Percentiles rank a stretch among this genome's conserved stretches.
phyloP scores from a whole-genome alignment of 2,329 filamentous ascomycete genomes.

The Diaporthe vexans region DNA sequence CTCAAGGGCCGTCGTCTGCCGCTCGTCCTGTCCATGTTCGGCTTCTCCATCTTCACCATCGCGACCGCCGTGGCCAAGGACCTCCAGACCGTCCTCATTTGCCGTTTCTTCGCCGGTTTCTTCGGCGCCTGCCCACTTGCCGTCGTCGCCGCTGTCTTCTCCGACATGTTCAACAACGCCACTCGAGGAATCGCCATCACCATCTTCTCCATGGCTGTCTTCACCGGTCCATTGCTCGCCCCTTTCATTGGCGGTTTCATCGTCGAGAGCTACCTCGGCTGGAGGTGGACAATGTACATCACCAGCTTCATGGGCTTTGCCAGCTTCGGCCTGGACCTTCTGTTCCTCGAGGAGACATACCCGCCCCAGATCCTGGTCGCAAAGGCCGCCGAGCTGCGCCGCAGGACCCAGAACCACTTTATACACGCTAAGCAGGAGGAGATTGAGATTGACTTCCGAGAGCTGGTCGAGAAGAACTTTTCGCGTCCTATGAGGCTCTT shows the following conservation, averaged over 20 bases:
- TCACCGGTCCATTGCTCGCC: slow-evolving; percentile 75
- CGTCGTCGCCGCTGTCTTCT: slow-evolving; percentile 79
- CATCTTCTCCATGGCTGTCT: slow-evolving; percentile 73
- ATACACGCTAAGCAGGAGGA: slow-evolving; percentile 81
- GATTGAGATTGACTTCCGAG: slow-evolving; percentile 75
- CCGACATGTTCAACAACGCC: slow-evolving; percentile 78
- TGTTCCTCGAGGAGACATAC: slow-evolving; percentile 79
- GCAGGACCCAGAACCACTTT: slow-evolving; percentile 77
- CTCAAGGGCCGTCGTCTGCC: slow-evolving; percentile 76
- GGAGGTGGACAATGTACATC: slow-evolving; percentile 81
- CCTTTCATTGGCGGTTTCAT: slow-evolving; percentile 81
- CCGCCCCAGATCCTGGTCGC: slow-evolving; percentile 74
- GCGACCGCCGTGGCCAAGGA: slow-evolving; percentile 76
- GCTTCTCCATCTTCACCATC: slow-evolving; percentile 78
- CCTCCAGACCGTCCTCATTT: slow-evolving; percentile 77
- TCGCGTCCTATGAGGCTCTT: slow-evolving; percentile 76
- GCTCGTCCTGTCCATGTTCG: slow-evolving; percentile 73
- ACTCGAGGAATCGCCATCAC: slow-evolving; percentile 71
- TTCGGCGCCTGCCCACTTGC: slow-evolving; percentile 79
- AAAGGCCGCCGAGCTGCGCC: slow-evolving; percentile 73
- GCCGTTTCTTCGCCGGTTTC: slow-evolving; percentile 81
- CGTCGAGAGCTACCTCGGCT: slow-evolving; percentile 72
- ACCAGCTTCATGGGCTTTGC: slow-evolving; percentile 73
- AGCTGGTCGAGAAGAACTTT: slow-evolving; percentile 77
- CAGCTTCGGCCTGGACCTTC: slow-evolving; percentile 70